Percentiles rank a stretch among this genome's conserved stretches.
These are phyloP conservation scores for Neofusicoccum parvum DNA, from an alignment of 2,329 filamentous ascomycete genomes.

Conservation along the genomic window DNA sequence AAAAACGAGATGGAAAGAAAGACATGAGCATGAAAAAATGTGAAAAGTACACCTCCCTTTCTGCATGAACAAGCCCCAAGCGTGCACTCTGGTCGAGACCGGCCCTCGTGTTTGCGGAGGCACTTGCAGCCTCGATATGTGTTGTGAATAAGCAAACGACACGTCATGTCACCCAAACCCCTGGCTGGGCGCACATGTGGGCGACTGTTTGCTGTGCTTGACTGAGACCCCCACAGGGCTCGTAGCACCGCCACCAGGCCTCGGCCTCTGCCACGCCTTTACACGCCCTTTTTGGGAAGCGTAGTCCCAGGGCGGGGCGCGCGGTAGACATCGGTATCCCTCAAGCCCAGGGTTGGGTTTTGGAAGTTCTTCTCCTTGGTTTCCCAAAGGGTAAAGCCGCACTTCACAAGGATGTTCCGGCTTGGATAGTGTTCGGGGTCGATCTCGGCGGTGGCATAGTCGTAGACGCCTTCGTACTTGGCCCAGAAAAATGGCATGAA, in stretches of 20 bases:
- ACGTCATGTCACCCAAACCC: not conserved
- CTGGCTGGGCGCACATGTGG: not conserved
- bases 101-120: not conserved
- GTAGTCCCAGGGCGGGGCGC: slow-evolving; percentile 27
- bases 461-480: slow-evolving; percentile 37
- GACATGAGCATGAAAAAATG: not conserved
- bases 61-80: not conserved
- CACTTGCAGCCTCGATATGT: not conserved
- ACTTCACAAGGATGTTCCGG: slow-evolving; percentile 58
- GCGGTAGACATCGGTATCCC: slow-evolving; percentile 41
- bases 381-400: slow-evolving; percentile 55
- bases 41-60: not conserved
- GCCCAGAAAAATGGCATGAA: slow-evolving; percentile 46
- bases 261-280: not conserved
- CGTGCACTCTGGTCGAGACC: not conserved
- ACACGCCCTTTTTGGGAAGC: not conserved
- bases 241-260: not conserved
- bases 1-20: not conserved
- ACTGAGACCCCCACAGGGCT: not conserved
- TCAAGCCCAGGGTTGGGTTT: slow-evolving; percentile 36
- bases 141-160: not conserved
- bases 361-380: slow-evolving; percentile 45
- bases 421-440: slow-evolving; percentile 56
- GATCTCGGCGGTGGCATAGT: slow-evolving; percentile 40
- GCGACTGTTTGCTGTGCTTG: not conserved